phyloP scores from a whole-genome alignment of 352 stramenopile species.

The Elongisporangium undulatum region DNA sequence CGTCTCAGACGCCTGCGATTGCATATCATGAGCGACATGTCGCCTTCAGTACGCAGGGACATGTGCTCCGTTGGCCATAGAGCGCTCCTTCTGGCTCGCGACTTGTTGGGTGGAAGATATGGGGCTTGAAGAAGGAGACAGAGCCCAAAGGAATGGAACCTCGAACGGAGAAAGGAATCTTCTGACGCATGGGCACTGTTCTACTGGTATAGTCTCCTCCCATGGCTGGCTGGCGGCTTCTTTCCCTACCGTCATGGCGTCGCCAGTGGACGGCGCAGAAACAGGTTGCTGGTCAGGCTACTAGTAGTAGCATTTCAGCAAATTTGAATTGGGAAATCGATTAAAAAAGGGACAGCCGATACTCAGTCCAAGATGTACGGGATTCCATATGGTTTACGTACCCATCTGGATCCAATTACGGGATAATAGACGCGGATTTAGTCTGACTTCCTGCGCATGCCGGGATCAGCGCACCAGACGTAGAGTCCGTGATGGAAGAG shows the following conservation, averaged over 20 bases:
- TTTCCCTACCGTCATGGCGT: not conserved
- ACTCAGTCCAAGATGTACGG: not conserved
- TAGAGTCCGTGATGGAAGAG: not conserved
- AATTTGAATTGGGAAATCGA: not conserved
- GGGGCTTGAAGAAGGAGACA: not conserved
- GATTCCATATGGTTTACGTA: not conserved
- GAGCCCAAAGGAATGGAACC: not conserved
- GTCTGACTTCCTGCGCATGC: not conserved
- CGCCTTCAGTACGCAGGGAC: too few relatives aligned
- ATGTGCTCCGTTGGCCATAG: not conserved
- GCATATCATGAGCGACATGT: not conserved
- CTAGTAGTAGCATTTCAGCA: too few relatives aligned
- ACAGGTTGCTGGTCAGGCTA: not conserved
- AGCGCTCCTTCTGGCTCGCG: not conserved
- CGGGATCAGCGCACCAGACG: not conserved
- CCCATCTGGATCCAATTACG: not conserved
- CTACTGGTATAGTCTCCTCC: not conserved
- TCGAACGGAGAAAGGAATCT: not conserved
- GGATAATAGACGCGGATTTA: not conserved
- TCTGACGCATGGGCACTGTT: too few relatives aligned
- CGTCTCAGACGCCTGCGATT: not conserved
- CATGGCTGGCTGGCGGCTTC: not conserved
- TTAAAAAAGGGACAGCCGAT: not conserved
- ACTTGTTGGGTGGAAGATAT: not conserved
- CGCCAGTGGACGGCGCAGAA: not conserved